Evolutionary conservation across 805 yeast genomes (phyloP).

Genomic region (Cyberlindnera mycetangii): DNA sequence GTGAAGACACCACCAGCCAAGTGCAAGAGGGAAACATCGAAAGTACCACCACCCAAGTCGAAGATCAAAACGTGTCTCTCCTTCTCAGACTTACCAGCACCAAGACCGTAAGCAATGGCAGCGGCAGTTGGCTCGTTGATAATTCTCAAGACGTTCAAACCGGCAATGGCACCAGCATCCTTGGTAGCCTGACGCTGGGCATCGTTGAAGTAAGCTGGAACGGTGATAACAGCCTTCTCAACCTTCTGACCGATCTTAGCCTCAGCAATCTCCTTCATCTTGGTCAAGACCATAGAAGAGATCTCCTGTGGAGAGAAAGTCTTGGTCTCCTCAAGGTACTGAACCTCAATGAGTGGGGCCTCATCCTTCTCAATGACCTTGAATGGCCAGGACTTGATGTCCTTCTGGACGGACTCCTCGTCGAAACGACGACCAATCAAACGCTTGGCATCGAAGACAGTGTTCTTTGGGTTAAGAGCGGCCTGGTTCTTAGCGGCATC

Average conservation of each 20-base stretch:
- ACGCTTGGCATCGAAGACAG: constrained; percentile 82
- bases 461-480: constrained; percentile 73
- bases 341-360: constrained; percentile 68
- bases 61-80: constrained; percentile 90
- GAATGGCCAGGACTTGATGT: constrained; percentile 89
- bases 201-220: constrained; percentile 79
- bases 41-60: constrained; percentile 99
- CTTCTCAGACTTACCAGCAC: constrained; percentile 76
- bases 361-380: constrained; percentile 62
- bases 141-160: constrained; percentile 73
- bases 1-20: constrained; percentile 96
- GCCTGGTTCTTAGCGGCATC: constrained; percentile 85
- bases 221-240: constrained; percentile 74
- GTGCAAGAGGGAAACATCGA: constrained; percentile 91
- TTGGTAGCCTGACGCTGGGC: constrained; percentile 81
- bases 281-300: constrained; percentile 73
- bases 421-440: constrained; percentile 78
- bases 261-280: constrained; percentile 82
- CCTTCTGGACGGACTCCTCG: constrained; percentile 77
- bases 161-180: constrained; percentile 80
- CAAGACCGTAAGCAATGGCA: constrained; percentile 98
- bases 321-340: constrained; percentile 66
- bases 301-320: constrained; percentile 73
- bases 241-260: constrained; percentile 69
- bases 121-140: constrained; percentile 92